Evolutionary conservation across 192 early-diverging fungal species (phyloP).

Genomic region (Dissophora ornata): DNA sequence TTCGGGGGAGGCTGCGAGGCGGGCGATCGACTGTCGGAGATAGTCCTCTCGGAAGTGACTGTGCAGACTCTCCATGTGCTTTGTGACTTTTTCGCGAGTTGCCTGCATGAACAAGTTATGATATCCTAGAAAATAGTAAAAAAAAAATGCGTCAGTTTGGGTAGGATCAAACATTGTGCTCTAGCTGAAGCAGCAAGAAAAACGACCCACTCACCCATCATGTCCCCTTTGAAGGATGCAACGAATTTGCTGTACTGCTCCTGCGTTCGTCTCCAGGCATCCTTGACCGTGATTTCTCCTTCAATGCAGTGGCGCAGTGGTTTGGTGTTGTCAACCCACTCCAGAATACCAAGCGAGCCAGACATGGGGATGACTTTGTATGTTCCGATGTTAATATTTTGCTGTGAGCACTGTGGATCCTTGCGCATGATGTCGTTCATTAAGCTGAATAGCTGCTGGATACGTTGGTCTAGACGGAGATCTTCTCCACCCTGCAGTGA

Average conservation of each 20-base stretch:
- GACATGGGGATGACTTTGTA: constrained; percentile 81
- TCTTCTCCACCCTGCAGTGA: constrained; percentile 80
- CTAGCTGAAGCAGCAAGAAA: no score
- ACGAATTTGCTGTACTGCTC: constrained; percentile 64
- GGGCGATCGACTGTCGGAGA: constrained; percentile 65
- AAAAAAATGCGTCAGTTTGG: not conserved
- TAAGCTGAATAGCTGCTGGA: constrained; percentile 80
- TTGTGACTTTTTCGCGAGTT: constrained; percentile 59
- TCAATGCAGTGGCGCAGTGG: constrained; percentile 72
- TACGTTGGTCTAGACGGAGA: constrained; percentile 80
- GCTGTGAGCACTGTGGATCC: constrained; percentile 63
- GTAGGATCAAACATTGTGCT: no score
- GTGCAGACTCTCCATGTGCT: constrained; percentile 59
- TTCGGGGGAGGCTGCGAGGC: constrained; percentile 75
- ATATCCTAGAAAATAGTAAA: constrained; percentile 59
- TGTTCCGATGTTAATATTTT: constrained; percentile 68
- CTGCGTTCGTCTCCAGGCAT: constrained; percentile 52
- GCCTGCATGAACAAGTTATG: constrained; percentile 64
- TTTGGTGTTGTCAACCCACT: constrained; percentile 82
- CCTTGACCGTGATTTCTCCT: constrained; percentile 57
- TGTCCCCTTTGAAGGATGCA: constrained; percentile 55
- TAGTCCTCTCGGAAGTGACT: constrained; percentile 56
- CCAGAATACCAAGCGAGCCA: constrained; percentile 73
- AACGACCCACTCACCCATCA: constrained; percentile 61
- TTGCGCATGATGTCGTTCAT: constrained; percentile 78